Percentiles rank a stretch among this genome's conserved stretches.
phyloP scores from a whole-genome alignment of 495 filamentous ascomycete species.

The Evernia prunastri region DNA sequence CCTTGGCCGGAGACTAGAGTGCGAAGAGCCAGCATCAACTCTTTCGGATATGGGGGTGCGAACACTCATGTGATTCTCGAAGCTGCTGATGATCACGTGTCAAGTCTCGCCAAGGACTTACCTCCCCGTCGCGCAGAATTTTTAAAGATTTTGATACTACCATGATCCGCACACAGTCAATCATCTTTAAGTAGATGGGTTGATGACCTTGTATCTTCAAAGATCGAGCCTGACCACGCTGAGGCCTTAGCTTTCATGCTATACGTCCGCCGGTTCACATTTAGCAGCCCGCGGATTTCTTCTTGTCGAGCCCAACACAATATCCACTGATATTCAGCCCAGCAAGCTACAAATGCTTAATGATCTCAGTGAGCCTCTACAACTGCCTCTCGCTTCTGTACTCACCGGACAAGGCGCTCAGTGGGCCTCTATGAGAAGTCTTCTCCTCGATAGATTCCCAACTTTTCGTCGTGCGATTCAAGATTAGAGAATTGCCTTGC shows the following conservation, averaged over 20 bases:
- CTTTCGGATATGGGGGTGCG: constrained; percentile 40
- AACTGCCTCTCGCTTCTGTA: constrained; percentile 12
- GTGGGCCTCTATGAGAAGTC: constrained; percentile 25
- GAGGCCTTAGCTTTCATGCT: no score
- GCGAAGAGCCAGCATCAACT: constrained; percentile 30
- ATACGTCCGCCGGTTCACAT: no score
- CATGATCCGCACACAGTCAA: no score
- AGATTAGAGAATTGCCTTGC: constrained; percentile 1
- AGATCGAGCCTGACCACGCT: no score
- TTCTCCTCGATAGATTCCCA: background rate
- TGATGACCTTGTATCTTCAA: no score
- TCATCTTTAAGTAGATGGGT: no score
- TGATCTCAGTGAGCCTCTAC: background rate
- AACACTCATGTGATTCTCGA: constrained; percentile 35
- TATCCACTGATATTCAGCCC: background rate
- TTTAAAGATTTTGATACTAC: no score
- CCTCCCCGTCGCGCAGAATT: no score
- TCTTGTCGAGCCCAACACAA: no score
- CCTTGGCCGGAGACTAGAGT: constrained; percentile 13
- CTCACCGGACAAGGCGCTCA: constrained; percentile 31
- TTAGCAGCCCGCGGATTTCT: no score
- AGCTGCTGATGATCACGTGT: background rate
- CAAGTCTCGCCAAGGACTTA: background rate
- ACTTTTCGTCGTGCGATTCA: background rate
- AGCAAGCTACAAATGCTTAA: background rate